Evolutionary conservation across 2,329 filamentous ascomycete genomes (phyloP), one percentile per base, ranked within the genome.

Genomic region (Elsinoe fawcettii): DNA sequence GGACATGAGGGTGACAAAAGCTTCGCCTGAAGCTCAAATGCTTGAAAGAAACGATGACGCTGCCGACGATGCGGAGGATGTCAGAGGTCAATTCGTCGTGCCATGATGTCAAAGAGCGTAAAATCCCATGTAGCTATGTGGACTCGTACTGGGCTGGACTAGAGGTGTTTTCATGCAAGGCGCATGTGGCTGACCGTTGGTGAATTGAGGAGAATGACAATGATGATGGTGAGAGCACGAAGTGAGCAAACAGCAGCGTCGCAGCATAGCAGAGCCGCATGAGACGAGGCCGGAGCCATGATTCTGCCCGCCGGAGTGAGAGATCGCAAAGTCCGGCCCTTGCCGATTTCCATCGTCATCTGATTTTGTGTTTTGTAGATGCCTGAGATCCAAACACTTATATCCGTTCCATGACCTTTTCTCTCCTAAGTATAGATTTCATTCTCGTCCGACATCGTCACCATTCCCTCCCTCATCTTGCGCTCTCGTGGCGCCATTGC

Each of bases 1-100:
- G 30, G 60, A 53, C 60, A 61, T 61, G 51, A 9, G 22, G 30
- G n/a, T 22, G 22, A 6, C 2, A n/a, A 14, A 11, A 34, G 46
- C 46, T 51, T 51, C 25, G n/a, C 7, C 12, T 32, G 25, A 32
- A 34, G 46, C 46, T 53, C 3, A 25, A 9, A 30, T 7, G 44
- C 5, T 14, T 12, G 20, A 18, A 9, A 20, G 44, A 32, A n/a
- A 37, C 49, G 18, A 39, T 53, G 34, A 53, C 32, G 49, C 30
- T 51, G 25, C 49, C 49, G 49, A 39, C 49, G n/a, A 18, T 39
- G 30, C 49, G 34, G 49, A 16, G 30, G 32, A 34, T 22, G 14
- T 22, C 18, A 12, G 22, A 20, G 12, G 14, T 46, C 41, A 46
- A 46, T 46, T 46, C n/a, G 18, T 46, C 20, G 25, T 22, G 25